Evolutionary conservation across 306 rosid genomes (phyloP).

Genomic region (Fragaria nilgerrensis): DNA sequence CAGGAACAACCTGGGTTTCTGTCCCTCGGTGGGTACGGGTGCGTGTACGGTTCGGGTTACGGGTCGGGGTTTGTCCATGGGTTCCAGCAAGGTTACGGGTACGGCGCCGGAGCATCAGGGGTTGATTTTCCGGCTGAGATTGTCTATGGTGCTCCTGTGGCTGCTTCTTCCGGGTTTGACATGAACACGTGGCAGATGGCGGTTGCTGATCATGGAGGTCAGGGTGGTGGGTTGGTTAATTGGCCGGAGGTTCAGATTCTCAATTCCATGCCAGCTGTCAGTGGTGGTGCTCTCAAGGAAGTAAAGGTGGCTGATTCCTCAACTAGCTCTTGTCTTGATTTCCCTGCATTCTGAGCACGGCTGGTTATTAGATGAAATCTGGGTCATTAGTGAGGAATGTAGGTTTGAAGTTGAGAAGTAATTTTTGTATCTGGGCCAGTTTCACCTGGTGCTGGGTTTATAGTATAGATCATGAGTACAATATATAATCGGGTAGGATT

Average conservation of each 20-base stretch:
- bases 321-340: neutral
- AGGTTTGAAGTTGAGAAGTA: neutral
- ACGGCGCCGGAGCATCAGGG: neutral
- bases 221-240: constrained; percentile 22
- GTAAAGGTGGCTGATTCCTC: neutral
- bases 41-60: constrained; percentile 6
- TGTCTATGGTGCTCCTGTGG: neutral
- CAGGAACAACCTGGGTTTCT: constrained; percentile 23
- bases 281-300: neutral
- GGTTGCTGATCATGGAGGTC: neutral
- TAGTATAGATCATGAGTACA: neutral
- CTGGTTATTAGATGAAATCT: neutral
- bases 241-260: constrained; percentile 48
- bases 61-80: constrained; percentile 18
- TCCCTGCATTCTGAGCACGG: neutral
- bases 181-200: constrained; percentile 41
- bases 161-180: constrained; percentile 22
- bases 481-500: neutral
- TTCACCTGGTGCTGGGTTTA: neutral
- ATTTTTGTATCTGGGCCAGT: neutral
- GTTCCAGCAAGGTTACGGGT: constrained; percentile 2
- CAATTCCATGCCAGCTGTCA: neutral
- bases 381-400: neutral
- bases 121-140: neutral
- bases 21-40: constrained; percentile 33